Evolutionary conservation across 306 rosid species (phyloP).

Genomic region (Quercus suber): DNA sequence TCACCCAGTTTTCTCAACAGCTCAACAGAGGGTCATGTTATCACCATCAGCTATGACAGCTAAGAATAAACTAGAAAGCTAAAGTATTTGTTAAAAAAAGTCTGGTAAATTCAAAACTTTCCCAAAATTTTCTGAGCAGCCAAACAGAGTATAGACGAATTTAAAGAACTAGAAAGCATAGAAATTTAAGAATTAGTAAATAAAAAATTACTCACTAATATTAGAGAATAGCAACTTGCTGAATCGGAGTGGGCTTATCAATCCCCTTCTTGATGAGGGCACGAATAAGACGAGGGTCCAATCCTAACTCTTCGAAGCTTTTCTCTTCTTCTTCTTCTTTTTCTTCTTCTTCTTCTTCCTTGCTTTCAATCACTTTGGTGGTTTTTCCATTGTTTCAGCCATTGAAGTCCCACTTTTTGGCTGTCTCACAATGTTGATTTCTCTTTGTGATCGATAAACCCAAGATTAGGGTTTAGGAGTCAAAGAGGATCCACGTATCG

Average conservation of each 20-base stretch:
- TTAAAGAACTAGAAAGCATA: neutral
- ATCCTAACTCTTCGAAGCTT: conserved; percentile 66
- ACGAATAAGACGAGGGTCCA: conserved; percentile 58
- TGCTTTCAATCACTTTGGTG: conserved; percentile 20
- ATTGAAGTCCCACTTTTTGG: neutral
- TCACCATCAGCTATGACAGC: neutral
- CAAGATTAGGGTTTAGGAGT: neutral
- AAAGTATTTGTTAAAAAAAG: neutral
- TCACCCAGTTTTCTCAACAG: neutral
- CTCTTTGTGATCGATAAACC: neutral
- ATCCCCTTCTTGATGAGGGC: conserved; percentile 57
- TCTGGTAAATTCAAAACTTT: neutral
- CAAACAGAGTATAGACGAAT: neutral
- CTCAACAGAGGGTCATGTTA: neutral
- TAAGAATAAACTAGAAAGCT: neutral
- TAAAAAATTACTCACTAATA: conserved; percentile 31
- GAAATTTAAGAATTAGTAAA: neutral
- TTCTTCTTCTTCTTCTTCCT: conserved; percentile 32
- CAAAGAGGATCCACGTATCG: neutral
- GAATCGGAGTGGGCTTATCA: conserved; percentile 78
- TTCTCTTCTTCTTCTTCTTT: conserved; percentile 34
- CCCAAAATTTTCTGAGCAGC: neutral
- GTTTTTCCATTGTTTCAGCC: conserved; percentile 10
- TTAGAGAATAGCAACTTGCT: conserved; percentile 69
- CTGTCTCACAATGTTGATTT: neutral